Evolutionary conservation across 106 monocot species (phyloP).

Genomic region (Narthecium ossifragum): DNA sequence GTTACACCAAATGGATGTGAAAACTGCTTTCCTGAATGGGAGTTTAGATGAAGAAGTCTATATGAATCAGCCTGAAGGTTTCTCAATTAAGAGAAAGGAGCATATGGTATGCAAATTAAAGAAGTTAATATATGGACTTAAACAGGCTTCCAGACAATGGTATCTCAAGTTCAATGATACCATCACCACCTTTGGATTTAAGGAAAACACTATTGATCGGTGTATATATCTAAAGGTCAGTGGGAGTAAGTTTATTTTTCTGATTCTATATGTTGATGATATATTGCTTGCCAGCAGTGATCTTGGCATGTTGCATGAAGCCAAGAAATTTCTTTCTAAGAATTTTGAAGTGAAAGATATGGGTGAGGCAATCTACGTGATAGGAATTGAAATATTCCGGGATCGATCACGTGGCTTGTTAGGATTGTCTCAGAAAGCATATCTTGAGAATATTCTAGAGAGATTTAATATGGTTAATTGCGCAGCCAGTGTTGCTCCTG

Average conservation of each 20-base stretch:
- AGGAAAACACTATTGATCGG: too few species aligned
- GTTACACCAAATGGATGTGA: conserved; percentile 2
- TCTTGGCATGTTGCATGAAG: neutral
- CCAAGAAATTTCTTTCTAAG: neutral
- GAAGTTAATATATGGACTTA: conserved; percentile 6
- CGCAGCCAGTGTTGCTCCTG: neutral
- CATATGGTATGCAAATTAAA: neutral
- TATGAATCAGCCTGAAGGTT: conserved; percentile 6
- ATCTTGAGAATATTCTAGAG: conserved; percentile 2
- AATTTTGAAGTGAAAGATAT: conserved; percentile 14
- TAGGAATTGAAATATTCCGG: neutral
- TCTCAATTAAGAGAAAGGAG: neutral
- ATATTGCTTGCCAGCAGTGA: neutral
- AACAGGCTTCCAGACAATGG: too few species aligned
- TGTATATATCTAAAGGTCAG: too few species aligned
- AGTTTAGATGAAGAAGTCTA: neutral
- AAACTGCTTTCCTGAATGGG: neutral
- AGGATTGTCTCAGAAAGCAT: conserved; percentile 3
- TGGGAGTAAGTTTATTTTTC: too few species aligned
- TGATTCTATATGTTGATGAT: conserved; percentile 6
- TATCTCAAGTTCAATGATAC: too few species aligned
- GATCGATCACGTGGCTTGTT: neutral
- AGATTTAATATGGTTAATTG: conserved; percentile 1
- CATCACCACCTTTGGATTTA: too few species aligned
- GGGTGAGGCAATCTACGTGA: conserved; percentile 5